Conservation (phyloP, 192 early-diverging fungal genomes). For the Obelidium mucronatum region DNA sequence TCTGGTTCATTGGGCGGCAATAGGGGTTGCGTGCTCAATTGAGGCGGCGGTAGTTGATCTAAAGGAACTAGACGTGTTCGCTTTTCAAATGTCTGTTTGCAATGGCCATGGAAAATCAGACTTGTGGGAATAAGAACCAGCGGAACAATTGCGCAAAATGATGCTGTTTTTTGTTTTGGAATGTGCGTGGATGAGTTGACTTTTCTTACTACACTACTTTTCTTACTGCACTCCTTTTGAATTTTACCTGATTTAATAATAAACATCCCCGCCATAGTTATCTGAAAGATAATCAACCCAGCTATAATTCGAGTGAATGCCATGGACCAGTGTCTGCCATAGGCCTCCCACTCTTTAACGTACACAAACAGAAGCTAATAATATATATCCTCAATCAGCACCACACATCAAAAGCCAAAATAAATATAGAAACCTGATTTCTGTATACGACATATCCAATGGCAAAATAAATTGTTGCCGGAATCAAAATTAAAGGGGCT, state of each 20-base stretch:
- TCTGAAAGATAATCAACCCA: constrained; percentile 56
- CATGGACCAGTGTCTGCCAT: constrained; percentile 56
- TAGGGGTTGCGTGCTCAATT: neutral
- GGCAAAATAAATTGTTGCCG: constrained; percentile 54
- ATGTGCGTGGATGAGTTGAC: neutral
- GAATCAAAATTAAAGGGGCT: constrained; percentile 58
- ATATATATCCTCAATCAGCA: neutral
- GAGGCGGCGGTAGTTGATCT: constrained; percentile 16
- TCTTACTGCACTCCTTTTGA: neutral
- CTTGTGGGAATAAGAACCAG: constrained; percentile 43
- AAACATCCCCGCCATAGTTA: constrained; percentile 49
- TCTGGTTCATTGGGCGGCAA: neutral
- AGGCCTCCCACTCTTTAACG: constrained; percentile 59
- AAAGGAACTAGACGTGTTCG: constrained; percentile 33
- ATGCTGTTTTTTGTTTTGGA: constrained; percentile 9
- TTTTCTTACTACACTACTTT: neutral
- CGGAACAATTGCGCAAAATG: constrained; percentile 29
- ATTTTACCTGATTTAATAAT: constrained; percentile 40
- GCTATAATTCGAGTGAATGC: constrained; percentile 48
- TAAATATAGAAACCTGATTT: constrained; percentile 39
- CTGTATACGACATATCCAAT: constrained; percentile 53
- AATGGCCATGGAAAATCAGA: constrained; percentile 48
- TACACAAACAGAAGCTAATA: constrained; percentile 57
- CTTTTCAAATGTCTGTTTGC: constrained; percentile 43
- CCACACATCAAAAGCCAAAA: neutral